Evolutionary conservation across 768 basidiomycete genomes (phyloP).

Genomic region (Trichaptum fuscoviolaceum): DNA sequence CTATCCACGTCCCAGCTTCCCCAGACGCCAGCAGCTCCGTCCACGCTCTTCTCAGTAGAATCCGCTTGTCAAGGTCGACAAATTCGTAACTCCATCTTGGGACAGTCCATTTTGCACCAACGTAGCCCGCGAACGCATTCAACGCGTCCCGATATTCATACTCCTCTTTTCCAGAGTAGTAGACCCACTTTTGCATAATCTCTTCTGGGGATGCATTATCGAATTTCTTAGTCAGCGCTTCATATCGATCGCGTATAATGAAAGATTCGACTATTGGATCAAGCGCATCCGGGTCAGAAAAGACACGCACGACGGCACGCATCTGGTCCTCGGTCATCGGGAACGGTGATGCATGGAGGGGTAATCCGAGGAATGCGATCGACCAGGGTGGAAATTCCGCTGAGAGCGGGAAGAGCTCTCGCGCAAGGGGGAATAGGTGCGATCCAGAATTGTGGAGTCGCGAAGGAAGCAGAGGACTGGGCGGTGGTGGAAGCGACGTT

Average conservation of each 20-base stretch:
- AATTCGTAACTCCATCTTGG: slow-evolving; percentile 55
- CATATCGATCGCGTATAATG: slow-evolving; percentile 44
- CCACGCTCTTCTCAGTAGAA: slow-evolving; percentile 51
- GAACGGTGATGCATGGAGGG: slow-evolving; percentile 57
- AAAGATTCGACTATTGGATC: slow-evolving; percentile 43
- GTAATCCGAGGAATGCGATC: slow-evolving; percentile 64
- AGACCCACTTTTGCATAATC: slow-evolving; percentile 56
- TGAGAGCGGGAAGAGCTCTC: slow-evolving; percentile 63
- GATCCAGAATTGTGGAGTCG: slow-evolving; percentile 59
- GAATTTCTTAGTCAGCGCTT: slow-evolving; percentile 29
- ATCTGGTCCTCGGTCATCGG: slow-evolving; percentile 79
- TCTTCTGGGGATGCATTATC: slow-evolving; percentile 21
- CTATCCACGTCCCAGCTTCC: slow-evolving; percentile 54
- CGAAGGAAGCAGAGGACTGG: slow-evolving; percentile 44
- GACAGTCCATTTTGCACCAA: slow-evolving; percentile 29
- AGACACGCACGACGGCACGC: slow-evolving; percentile 51
- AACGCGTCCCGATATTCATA: slow-evolving; percentile 62
- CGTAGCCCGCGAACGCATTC: slow-evolving; percentile 38
- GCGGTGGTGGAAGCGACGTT: slow-evolving; percentile 28
- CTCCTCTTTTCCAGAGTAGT: slow-evolving; percentile 29
- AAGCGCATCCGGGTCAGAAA: slow-evolving; percentile 45
- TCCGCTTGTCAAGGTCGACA: slow-evolving; percentile 44
- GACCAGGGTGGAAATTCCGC: slow-evolving; percentile 37
- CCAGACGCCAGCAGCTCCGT: slow-evolving; percentile 47
- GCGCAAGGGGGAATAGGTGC: slow-evolving; percentile 66